A percentile compares a stretch with the other conserved stretches of the same genome.
Conservation (phyloP, 2,329 filamentous ascomycete species). For the Fusarium fracticaudum region DNA sequence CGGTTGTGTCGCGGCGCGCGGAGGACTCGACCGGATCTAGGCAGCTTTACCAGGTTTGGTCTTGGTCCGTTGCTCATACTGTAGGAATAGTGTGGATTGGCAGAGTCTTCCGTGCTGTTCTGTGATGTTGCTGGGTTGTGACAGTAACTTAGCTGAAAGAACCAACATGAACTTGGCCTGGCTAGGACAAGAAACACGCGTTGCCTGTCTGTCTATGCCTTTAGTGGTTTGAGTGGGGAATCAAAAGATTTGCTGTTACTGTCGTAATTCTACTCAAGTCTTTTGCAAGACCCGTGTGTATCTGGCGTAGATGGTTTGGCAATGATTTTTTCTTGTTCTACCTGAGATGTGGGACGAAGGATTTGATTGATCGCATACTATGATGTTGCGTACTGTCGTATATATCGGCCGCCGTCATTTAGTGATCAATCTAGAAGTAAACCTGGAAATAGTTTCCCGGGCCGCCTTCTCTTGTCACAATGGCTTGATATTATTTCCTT, state of each 20-base stretch:
- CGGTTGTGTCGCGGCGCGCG: slow-evolving; percentile 32
- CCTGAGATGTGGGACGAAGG: neutral
- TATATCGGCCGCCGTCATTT: neutral
- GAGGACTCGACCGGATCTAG: slow-evolving; percentile 35
- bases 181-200: slow-evolving; percentile 1
- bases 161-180: slow-evolving; percentile 7
- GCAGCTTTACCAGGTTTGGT: slow-evolving; percentile 16
- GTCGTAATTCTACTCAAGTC: slow-evolving; percentile 6
- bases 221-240: slow-evolving; percentile 16
- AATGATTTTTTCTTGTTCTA: neutral
- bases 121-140: slow-evolving; percentile 7
- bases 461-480: slow-evolving; percentile 2
- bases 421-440: slow-evolving; percentile 5
- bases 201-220: neutral
- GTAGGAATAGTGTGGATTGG: slow-evolving; percentile 6
- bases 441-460: slow-evolving; percentile 14
- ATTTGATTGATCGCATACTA: neutral
- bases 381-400: neutral
- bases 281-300: neutral
- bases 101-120: slow-evolving; percentile 10
- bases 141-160: slow-evolving; percentile 3
- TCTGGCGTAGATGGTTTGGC: neutral
- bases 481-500: neutral
- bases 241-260: neutral
- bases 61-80: slow-evolving; percentile 17